These are phyloP conservation scores for Diutina pseudorugosa DNA, from an alignment of 1,139 yeast genomes.

Conservation along the genomic window DNA sequence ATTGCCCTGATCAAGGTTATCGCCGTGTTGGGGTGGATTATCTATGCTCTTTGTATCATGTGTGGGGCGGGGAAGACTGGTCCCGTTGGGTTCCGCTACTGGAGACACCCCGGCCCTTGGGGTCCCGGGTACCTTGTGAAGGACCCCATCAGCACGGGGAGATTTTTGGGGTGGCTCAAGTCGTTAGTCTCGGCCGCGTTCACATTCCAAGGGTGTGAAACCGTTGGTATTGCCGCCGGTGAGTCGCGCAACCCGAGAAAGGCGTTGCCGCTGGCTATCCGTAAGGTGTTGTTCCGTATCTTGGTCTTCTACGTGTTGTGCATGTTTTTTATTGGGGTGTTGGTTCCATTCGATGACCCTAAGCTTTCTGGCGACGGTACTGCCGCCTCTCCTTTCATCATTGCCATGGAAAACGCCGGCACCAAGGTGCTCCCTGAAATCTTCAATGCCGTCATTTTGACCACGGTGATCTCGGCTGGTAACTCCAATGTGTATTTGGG, in stretches of 20 bases:
- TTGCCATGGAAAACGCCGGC: conserved; percentile 38
- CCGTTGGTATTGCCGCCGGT: conserved; percentile 1
- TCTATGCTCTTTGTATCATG: conserved; percentile 36
- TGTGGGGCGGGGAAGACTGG: conserved; percentile 4
- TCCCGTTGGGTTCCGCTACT: conserved; percentile 3
- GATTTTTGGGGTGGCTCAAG: conserved; percentile 1
- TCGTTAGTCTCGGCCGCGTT: background rate
- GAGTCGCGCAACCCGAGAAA: background rate
- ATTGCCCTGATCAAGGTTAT: conserved; percentile 55
- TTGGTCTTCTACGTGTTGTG: conserved; percentile 3
- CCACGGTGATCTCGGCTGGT: conserved; percentile 43
- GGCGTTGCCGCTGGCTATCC: conserved; percentile 1
- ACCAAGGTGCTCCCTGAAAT: conserved; percentile 37
- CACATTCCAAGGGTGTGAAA: conserved; percentile 3
- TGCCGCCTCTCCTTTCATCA: conserved; percentile 41
- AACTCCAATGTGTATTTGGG: conserved; percentile 30
- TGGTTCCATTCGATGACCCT: conserved; percentile 33
- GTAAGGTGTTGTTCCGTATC: conserved; percentile 1
- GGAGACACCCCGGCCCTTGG: conserved; percentile 2
- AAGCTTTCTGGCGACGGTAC: conserved; percentile 30
- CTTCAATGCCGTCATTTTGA: conserved; percentile 36
- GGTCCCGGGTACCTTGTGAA: conserved; percentile 3
- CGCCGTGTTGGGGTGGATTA: conserved; percentile 59
- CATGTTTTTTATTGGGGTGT: conserved; percentile 29
- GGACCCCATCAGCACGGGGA: background rate